Evolutionary conservation across 129 eudicot species (phyloP), one percentile per base, ranked within the genome.

Genomic region (Solidago caesia): DNA sequence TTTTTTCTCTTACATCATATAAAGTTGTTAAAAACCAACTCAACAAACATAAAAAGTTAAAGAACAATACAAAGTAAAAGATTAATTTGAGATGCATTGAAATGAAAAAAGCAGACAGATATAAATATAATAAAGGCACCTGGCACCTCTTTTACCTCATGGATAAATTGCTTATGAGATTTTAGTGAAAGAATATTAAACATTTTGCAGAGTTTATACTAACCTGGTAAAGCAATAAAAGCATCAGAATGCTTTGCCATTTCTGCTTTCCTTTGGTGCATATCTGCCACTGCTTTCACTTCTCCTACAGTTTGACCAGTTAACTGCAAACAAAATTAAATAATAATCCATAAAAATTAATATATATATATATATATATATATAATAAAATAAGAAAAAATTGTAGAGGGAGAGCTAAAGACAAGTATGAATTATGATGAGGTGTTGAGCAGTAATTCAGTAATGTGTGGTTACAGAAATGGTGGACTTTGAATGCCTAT

Each of bases 231-330:
- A 74, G 98, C 98, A 85, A 94, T 94, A 81, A 94, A 94, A 83
- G 98, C 98, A 83, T 94, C 98, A 66, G 98, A 94, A 77, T 88
- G 93, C 86, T 80, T 91, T 78, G 96, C 98, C 98, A 94, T 94
- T 80, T 94, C 98, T 44, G 98, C 98, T 84, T 94, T 94, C 89
- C 98, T 90, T 88, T 94, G 97, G 67, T 94, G 98, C 98, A 94
- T 94, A 81, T 84, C 98, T 86, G 98, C 98, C 76, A 94, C 98
- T 81, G 98, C 97, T 80, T 90, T 94, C 89, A 90, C 98, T 82
- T 94, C 98, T 72, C 98, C 98, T 80, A 94, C 92, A 64, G 98
- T 94, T 77, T 83, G 96, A 74, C 98, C 98, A 83, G 98, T 94
- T 79, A 94, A 88, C 98, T 94, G 91, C 86, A 83, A 79, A 65